Conservation (phyloP, 495 filamentous ascomycete genomes). For the Sphaerosporella brunnea region DNA sequence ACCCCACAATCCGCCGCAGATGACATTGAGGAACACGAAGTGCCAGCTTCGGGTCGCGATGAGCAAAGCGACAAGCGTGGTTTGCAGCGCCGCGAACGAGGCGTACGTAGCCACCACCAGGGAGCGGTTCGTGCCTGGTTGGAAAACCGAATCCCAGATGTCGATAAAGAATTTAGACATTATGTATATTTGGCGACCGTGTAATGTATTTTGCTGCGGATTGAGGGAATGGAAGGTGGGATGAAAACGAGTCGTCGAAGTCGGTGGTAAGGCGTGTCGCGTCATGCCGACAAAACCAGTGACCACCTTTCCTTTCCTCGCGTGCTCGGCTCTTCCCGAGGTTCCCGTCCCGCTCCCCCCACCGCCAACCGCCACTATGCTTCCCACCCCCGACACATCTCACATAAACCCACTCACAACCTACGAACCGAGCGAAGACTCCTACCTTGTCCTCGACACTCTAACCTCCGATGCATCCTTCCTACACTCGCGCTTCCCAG, state of each 20-base stretch:
- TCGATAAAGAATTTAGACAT: conserved; percentile 72
- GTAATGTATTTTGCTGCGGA: too few species aligned
- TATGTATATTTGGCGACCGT: too few species aligned
- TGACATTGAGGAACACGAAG: conserved; percentile 59
- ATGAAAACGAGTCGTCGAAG: too few species aligned
- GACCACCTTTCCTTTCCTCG: too few species aligned
- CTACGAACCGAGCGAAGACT: conserved; percentile 91
- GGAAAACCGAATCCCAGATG: conserved; percentile 84
- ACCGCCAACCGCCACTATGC: conserved; percentile 2
- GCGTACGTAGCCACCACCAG: conserved; percentile 81
- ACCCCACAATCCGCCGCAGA: conserved; percentile 72
- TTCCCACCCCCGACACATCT: conserved; percentile 71
- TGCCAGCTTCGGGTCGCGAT: conserved; percentile 72
- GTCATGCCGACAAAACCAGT: too few species aligned
- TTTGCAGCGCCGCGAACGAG: conserved; percentile 68
- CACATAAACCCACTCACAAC: conserved; percentile 72
- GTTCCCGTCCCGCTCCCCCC: not conserved
- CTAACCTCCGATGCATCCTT: conserved; percentile 69
- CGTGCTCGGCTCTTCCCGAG: too few species aligned
- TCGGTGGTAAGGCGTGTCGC: too few species aligned
- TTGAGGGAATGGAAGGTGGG: too few species aligned
- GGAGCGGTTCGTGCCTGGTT: conserved; percentile 69
- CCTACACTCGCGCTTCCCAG: conserved; percentile 43
- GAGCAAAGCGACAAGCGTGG: conserved; percentile 57
- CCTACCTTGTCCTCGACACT: conserved; percentile 84